Base-by-base conservation (phyloP, 1,139 yeast genomes). In the Saccharomyces pastorianus region DNA sequence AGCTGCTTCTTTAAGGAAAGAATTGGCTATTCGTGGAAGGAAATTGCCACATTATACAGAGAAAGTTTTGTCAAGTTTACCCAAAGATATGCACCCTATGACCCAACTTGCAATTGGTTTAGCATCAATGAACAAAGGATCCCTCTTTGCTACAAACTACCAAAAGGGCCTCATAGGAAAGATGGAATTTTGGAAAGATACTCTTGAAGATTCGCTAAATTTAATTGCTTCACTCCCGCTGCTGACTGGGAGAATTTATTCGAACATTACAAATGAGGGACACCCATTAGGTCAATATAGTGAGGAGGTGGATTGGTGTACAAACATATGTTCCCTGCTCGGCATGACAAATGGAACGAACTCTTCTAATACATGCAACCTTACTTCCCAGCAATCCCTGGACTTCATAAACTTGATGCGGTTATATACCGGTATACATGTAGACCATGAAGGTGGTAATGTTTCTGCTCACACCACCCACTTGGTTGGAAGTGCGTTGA, bases 391-490 rank as follows among this genome's bases (percentile, higher is more conserved):
- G 2, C 68, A 68, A 50, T 62, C 71, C 1, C 51, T 56, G 7
- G 68, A 65, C 55, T 91, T 91, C 72, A 82, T 87, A 59, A 96
- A 90, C 76, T 82, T 91, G 69, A 84, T 90, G 84, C 84, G 97
- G 79, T 81, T 91, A 70, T 91, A 91, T 81, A 81, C 89, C 71
- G 88, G 96, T 63, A 85, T 91, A 69, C 98, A 91, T 79, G 90
- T 96, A 55, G 97, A 91, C 75, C 98, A 91, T 77, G 98, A 91
- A 79, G 97, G 97, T 78, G 98, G 98, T 76, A 91, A 91, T 71
- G 98, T 91, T 59, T 88, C 96, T 59, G 97, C 97, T 53, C 98
- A 91, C 79, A 84, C 97, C 68, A 90, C 98, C 63, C 97, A 91
- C 76, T 81, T 91, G 75, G 97, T 91, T 61, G 97, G 97, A 65